These are phyloP conservation scores for Crithidia fasciculata DNA, from an alignment of 208 protist species.

Conservation along the genomic window DNA sequence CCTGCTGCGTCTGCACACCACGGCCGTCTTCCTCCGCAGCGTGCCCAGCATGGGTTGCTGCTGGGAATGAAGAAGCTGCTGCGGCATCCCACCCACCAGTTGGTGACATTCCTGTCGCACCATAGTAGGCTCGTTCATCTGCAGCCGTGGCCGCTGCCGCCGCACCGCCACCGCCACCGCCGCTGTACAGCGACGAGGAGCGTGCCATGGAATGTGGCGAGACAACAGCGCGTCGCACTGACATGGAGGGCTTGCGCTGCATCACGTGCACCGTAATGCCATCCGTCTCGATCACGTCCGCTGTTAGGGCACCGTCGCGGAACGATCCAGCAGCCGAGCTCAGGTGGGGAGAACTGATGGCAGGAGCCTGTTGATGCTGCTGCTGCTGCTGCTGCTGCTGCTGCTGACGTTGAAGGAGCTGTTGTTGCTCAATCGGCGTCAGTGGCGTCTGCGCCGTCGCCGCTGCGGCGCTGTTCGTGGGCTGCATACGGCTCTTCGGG, in stretches of 20 bases:
- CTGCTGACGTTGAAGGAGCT: not conserved
- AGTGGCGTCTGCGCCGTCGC: not conserved
- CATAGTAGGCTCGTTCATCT: conserved; percentile 8
- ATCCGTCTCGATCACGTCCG: conserved; percentile 23
- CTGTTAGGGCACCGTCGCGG: conserved; percentile 11
- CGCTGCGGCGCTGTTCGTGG: not conserved
- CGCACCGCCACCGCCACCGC: not conserved
- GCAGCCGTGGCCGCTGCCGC: not conserved
- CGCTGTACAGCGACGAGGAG: not conserved
- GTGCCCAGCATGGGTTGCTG: no score
- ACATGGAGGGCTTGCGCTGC: conserved; percentile 21
- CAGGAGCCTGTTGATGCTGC: conserved; percentile 5
- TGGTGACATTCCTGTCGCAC: conserved; percentile 22
- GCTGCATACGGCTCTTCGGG: conserved; percentile 3
- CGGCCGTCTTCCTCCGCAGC: not conserved
- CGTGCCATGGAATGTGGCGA: no score
- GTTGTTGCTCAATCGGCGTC: not conserved
- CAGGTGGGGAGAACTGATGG: conserved; percentile 9
- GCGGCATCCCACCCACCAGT: conserved; percentile 14
- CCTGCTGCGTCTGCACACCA: not conserved
- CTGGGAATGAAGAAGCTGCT: not conserved
- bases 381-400: conserved; percentile 2
- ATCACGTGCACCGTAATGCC: conserved; percentile 27
- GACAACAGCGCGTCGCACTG: not conserved
- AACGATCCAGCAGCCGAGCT: conserved; percentile 12